Evolutionary conservation across 768 basidiomycete species (phyloP), one percentile per base, ranked within the genome.

Genomic region (Pulveroboletus ravenelii): DNA sequence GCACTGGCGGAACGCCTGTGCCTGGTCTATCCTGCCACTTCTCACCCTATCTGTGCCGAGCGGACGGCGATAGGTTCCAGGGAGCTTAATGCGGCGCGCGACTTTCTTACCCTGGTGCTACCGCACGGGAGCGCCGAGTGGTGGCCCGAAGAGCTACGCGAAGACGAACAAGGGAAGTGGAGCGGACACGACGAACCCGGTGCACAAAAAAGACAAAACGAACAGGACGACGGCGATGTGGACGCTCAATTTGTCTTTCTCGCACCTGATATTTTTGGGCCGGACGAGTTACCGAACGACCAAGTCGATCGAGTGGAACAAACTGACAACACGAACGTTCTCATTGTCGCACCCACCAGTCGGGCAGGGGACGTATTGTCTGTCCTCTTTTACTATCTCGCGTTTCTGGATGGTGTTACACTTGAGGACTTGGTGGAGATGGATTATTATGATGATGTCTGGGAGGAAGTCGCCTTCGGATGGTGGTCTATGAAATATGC

Each of bases 71-170:
- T 77, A 5, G 68, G 55, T 20, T 57, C 62, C 51, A 38, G 56
- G 0, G 73, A 78, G 51, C 66, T 78, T 5, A 55, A 69, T 27
- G 63, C 64, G 1, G 74, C 70, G 8, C 67, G 77, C 23, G 76
- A 78, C 53, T 76, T 77, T 56, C 59, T 78, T 32, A 66, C 65
- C 6, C 57, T 75, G 8, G 68, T 70, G 15, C 53, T 78, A 38
- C 76, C 75, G 2, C 64, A 71, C 41, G 43, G 41, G 13, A 53
- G 25, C 17, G 6, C 10, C 5, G 27, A 29, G 40, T 41, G 52
- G 48, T 53, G 47, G 41, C 41, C 44, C 14, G 23, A 45, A 15
- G 35, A 25, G n/a, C 30, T 30, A 3, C 43, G 32, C 30, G 10
- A 29, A 3, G 23, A 17, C 5, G 38, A 8, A 7, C 12, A 1